phyloP scores from a whole-genome alignment of 225 moss, liverwort and hornwort species.

The Polytrichum formosum region DNA sequence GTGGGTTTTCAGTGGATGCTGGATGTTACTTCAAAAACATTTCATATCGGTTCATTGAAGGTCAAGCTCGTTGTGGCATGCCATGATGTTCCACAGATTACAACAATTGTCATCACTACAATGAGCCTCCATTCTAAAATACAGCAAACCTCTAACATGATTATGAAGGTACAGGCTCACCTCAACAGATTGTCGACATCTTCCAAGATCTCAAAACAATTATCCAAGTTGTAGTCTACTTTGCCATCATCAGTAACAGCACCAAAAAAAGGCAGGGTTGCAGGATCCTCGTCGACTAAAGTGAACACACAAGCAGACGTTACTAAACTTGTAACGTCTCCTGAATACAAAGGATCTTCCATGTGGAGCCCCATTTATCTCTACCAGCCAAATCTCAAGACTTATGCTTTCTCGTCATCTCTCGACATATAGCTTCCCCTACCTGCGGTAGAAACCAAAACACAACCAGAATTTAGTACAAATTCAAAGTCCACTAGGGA shows the following conservation, averaged over 20 bases:
- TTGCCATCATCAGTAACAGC: conserved; percentile 23
- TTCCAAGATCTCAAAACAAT: conserved; percentile 33
- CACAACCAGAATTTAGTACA: conserved; percentile 3
- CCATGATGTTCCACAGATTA: too few relatives aligned
- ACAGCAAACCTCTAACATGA: too few relatives aligned
- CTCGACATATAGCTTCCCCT: conserved; percentile 8
- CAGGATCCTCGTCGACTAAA: conserved; percentile 23
- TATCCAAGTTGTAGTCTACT: conserved; percentile 37
- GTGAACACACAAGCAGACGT: conserved; percentile 22
- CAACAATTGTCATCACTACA: too few relatives aligned
- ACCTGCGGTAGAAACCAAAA: conserved; percentile 2
- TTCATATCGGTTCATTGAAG: too few relatives aligned
- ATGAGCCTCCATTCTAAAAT: not conserved
- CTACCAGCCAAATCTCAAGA: not conserved
- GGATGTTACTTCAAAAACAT: too few relatives aligned
- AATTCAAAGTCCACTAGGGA: not conserved
- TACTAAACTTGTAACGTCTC: conserved; percentile 27
- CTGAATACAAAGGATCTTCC: conserved; percentile 24
- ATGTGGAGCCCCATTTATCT: conserved; percentile 19
- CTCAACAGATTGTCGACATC: conserved; percentile 35
- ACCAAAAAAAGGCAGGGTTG: conserved; percentile 22
- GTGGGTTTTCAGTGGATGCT: too few relatives aligned
- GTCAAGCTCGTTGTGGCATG: too few relatives aligned
- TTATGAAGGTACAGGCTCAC: conserved; percentile 5
- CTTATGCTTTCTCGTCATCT: conserved; percentile 17